Conservation (phyloP, 2,329 filamentous ascomycete genomes). For the Aspergillus aculeatinus region DNA sequence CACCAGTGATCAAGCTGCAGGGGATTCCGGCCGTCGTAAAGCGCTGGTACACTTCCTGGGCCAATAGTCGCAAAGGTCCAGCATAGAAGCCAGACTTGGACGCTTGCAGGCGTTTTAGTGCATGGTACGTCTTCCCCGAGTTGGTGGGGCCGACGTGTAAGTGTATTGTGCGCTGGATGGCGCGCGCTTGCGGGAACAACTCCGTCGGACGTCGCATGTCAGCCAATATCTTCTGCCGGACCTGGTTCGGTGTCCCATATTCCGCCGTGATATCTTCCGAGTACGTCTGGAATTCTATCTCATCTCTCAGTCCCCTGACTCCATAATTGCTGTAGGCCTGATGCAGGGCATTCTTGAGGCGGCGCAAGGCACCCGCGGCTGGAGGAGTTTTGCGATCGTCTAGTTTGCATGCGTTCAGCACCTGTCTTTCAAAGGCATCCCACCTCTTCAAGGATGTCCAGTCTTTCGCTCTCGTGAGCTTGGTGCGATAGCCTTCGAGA, state of each 20-base stretch:
- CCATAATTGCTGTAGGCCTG: conserved; percentile 60
- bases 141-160: conserved; percentile 96
- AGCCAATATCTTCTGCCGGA: conserved; percentile 65
- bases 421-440: conserved; percentile 32
- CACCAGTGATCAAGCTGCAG: conserved; percentile 84
- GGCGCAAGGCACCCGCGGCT: conserved; percentile 19
- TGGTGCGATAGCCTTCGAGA: conserved; percentile 26
- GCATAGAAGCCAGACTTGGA: conserved; percentile 80
- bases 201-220: conserved; percentile 86
- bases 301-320: conserved; percentile 51
- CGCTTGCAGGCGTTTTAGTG: conserved; percentile 77
- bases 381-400: conserved; percentile 18
- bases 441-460: conserved; percentile 23
- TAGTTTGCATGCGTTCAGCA: conserved; percentile 32
- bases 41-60: conserved; percentile 91
- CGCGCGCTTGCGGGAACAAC: conserved; percentile 84
- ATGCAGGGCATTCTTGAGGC: conserved; percentile 47
- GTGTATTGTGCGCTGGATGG: conserved; percentile 78
- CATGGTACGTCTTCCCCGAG: conserved; percentile 96
- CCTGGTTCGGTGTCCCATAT: conserved; percentile 57
- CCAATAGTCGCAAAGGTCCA: conserved; percentile 81
- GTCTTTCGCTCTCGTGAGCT: conserved; percentile 14
- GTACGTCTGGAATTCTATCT: conserved; percentile 68
- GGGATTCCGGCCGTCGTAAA: conserved; percentile 73
- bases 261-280: conserved; percentile 59